Evolutionary conservation across 371 early-diverging fungal species (phyloP).

Genomic region (Apophysomyces sp.): DNA sequence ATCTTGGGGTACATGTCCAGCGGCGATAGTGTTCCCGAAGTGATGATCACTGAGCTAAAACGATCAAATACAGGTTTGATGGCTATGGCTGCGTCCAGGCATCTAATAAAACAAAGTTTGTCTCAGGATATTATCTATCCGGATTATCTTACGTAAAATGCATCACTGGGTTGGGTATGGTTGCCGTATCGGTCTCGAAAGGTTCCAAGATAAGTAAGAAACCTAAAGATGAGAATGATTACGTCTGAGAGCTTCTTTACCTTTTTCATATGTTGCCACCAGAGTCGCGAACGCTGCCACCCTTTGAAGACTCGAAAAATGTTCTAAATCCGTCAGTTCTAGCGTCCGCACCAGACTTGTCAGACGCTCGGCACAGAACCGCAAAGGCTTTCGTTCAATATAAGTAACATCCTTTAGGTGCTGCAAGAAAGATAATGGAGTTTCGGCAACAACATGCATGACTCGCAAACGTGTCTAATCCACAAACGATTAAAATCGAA

Average conservation of each 20-base stretch:
- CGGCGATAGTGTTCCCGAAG: constrained; percentile 99
- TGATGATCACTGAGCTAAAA: constrained; percentile 98
- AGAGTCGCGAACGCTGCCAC: constrained; percentile 97
- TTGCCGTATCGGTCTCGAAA: constrained; percentile 90
- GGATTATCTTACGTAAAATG: constrained; percentile 72
- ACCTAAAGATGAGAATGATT: constrained; percentile 38
- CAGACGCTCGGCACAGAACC: constrained; percentile 94
- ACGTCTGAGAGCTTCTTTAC: constrained; percentile 20
- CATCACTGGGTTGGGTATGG: constrained; percentile 93
- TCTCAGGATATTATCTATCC: not conserved
- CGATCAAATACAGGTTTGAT: constrained; percentile 96
- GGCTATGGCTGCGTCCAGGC: constrained; percentile 98
- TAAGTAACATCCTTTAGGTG: constrained; percentile 92
- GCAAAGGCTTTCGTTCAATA: constrained; percentile 92
- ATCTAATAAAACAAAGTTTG: constrained; percentile 45
- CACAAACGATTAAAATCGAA: not conserved
- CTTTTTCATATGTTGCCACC: constrained; percentile 95
- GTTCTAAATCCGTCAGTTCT: constrained; percentile 89
- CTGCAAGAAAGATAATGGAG: constrained; percentile 89
- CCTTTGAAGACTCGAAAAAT: constrained; percentile 79
- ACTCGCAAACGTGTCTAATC: constrained; percentile 92
- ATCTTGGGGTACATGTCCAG: constrained; percentile 99
- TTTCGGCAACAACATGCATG: constrained; percentile 97
- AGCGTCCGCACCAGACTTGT: constrained; percentile 87
- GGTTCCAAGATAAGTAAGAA: constrained; percentile 99